Percentiles rank a stretch among this genome's conserved stretches.
Evolutionary conservation across 352 stramenopile genomes (phyloP).

Genomic region (Blastocystis sp.): DNA sequence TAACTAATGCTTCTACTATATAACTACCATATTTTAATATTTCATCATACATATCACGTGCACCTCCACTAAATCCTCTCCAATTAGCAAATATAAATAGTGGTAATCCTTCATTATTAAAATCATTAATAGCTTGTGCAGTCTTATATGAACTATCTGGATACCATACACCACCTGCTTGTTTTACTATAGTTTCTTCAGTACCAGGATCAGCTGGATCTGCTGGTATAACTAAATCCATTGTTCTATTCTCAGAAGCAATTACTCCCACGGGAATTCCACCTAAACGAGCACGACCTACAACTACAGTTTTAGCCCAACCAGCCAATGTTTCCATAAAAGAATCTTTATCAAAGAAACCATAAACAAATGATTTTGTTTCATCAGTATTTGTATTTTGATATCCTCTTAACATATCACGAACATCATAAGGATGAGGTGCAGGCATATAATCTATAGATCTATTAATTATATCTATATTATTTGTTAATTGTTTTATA

Average conservation of each 20-base stretch:
- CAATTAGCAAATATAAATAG: slow-evolving; percentile 99
- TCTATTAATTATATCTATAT: slow-evolving; percentile 60
- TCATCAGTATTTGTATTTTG: slow-evolving; percentile 47
- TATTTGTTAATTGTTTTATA: slow-evolving; percentile 47
- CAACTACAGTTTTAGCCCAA: slow-evolving; percentile 96
- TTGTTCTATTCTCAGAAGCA: slow-evolving; percentile 86
- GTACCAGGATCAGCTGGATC: slow-evolving; percentile 84
- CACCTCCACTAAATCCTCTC: slow-evolving; percentile 93
- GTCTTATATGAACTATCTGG: slow-evolving; percentile 99
- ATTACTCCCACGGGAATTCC: slow-evolving; percentile 94
- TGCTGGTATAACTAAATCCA: slow-evolving; percentile 80
- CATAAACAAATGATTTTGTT: slow-evolving; percentile 66
- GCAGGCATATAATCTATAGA: slow-evolving; percentile 67
- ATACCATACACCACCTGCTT: slow-evolving; percentile 98
- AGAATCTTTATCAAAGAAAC: slow-evolving; percentile 90
- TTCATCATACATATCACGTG: slow-evolving; percentile 99
- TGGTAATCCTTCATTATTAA: slow-evolving; percentile 90
- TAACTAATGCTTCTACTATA: slow-evolving; percentile 96
- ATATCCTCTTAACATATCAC: slow-evolving; percentile 66
- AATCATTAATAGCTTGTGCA: slow-evolving; percentile 94
- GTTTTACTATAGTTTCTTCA: slow-evolving; percentile 81
- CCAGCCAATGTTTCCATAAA: slow-evolving; percentile 91
- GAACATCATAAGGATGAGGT: slow-evolving; percentile 81
- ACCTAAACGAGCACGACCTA: slow-evolving; percentile 80
- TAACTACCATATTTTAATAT: slow-evolving; percentile 98